A percentile compares a stretch with the other conserved stretches of the same genome.
Evolutionary conservation across 2,329 filamentous ascomycete genomes (phyloP).

Genomic region (Botrytis deweyae): DNA sequence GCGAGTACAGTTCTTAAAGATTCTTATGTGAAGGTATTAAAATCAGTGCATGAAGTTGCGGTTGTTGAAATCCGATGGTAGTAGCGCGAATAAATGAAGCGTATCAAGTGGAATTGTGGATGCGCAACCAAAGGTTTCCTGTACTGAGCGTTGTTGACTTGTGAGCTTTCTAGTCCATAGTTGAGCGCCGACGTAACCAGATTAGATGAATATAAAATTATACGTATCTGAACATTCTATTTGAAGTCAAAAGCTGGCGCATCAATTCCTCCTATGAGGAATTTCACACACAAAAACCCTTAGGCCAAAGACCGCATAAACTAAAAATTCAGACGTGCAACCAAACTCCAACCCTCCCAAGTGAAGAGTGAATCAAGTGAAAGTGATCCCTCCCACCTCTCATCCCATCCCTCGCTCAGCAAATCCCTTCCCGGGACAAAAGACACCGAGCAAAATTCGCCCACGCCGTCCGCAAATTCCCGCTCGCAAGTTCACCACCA

Average conservation of each 20-base stretch:
- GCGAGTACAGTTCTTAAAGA: fast-evolving
- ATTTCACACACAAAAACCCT: no score
- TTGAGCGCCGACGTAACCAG: neutral
- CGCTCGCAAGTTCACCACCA: neutral
- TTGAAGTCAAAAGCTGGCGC: neutral
- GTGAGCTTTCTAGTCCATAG: neutral
- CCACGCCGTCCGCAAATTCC: neutral
- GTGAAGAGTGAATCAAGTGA: slow-evolving; percentile 1
- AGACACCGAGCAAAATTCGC: neutral
- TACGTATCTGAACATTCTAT: neutral
- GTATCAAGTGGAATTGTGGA: neutral
- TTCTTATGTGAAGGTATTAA: neutral
- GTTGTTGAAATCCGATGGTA: no score
- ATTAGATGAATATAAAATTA: neutral
- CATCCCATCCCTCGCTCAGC: neutral
- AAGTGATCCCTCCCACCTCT: neutral
- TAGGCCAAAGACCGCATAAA: neutral
- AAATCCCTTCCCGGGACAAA: neutral
- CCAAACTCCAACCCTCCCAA: neutral
- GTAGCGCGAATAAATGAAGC: neutral
- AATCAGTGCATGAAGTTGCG: neutral
- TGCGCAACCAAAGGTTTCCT: neutral
- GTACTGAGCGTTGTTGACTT: no score
- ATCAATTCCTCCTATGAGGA: neutral
- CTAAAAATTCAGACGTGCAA: neutral